A percentile compares a stretch with the other conserved stretches of the same genome.
Evolutionary conservation across 2,329 filamentous ascomycete species (phyloP).

Genomic region (Talaromyces atroroseus): DNA sequence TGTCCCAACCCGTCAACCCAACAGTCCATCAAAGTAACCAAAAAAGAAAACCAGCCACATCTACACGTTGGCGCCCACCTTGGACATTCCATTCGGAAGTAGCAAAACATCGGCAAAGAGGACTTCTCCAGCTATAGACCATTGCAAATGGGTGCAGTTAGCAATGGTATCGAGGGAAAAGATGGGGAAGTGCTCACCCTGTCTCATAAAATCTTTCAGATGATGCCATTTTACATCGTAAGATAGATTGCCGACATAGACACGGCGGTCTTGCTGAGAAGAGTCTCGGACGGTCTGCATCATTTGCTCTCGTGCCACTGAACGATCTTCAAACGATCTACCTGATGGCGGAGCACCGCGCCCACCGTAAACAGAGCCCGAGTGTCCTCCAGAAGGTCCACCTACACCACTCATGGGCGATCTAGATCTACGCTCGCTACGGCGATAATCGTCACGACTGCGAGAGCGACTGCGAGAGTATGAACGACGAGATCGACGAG

Average conservation of each 20-base stretch:
- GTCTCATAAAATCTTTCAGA: constrained; percentile 99
- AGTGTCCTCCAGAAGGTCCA: constrained; percentile 65
- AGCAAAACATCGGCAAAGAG: constrained; percentile 98
- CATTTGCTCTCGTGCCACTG: constrained; percentile 84
- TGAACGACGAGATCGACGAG: constrained; percentile 67
- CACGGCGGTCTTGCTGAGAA: constrained; percentile 96
- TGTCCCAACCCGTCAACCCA: constrained; percentile 99
- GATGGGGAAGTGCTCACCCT: constrained; percentile 63
- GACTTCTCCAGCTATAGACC: constrained; percentile 82
- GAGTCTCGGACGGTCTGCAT: constrained; percentile 90
- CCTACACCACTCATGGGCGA: constrained; percentile 75
- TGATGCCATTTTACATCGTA: constrained; percentile 99
- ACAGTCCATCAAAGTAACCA: constrained; percentile 69
- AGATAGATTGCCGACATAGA: constrained; percentile 97
- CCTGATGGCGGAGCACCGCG: constrained; percentile 60
- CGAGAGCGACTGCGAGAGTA: constrained; percentile 75
- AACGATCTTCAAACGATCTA: constrained; percentile 78
- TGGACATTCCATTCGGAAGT: constrained; percentile 99
- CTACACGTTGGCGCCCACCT: constrained; percentile 96
- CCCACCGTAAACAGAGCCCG: constrained; percentile 53
- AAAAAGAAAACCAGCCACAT: constrained; percentile 65
- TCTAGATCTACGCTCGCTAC: constrained; percentile 69
- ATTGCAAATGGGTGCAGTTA: constrained; percentile 23
- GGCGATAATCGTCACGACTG: constrained; percentile 72
- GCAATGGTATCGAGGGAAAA: constrained; percentile 17